A percentile compares a stretch with the other conserved stretches of the same genome.
phyloP scores from a whole-genome alignment of 148 eudicot species.

The Gaultheria prostrata region DNA sequence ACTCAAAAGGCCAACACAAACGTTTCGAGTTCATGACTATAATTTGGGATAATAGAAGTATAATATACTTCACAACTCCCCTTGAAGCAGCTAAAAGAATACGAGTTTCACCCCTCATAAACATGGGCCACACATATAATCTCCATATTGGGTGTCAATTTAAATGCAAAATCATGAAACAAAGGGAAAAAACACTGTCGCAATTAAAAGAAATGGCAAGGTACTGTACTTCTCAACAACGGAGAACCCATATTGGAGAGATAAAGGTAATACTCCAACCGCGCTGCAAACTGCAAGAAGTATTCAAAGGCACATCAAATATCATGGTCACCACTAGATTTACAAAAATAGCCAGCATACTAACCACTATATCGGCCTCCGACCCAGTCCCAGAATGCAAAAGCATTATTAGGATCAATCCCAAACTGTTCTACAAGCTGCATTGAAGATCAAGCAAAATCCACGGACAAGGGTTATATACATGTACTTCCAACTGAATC shows the following conservation, averaged over 20 bases:
- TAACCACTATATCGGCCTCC: slow-evolving; percentile 99
- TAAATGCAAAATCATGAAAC: background rate
- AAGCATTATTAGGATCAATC: slow-evolving; percentile 95
- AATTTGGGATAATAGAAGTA: background rate
- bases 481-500: background rate
- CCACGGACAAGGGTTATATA: background rate
- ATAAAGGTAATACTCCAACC: slow-evolving; percentile 89
- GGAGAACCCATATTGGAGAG: slow-evolving; percentile 94
- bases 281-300: slow-evolving; percentile 92
- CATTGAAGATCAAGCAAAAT: slow-evolving; percentile 19
- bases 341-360: slow-evolving; percentile 16
- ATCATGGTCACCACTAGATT: slow-evolving; percentile 9
- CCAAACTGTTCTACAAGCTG: slow-evolving; percentile 98
- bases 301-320: slow-evolving; percentile 6
- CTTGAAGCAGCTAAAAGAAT: slow-evolving; percentile 13
- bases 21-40: background rate
- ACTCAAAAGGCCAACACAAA: background rate
- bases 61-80: background rate
- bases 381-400: slow-evolving; percentile 99
- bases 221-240: slow-evolving; percentile 76
- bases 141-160: background rate
- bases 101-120: background rate
- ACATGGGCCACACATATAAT: background rate
- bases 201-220: slow-evolving; percentile 20
- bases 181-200: background rate